Evolutionary conservation across 1,139 yeast species (phyloP).

Genomic region (Entelexis sorbosivorans): DNA sequence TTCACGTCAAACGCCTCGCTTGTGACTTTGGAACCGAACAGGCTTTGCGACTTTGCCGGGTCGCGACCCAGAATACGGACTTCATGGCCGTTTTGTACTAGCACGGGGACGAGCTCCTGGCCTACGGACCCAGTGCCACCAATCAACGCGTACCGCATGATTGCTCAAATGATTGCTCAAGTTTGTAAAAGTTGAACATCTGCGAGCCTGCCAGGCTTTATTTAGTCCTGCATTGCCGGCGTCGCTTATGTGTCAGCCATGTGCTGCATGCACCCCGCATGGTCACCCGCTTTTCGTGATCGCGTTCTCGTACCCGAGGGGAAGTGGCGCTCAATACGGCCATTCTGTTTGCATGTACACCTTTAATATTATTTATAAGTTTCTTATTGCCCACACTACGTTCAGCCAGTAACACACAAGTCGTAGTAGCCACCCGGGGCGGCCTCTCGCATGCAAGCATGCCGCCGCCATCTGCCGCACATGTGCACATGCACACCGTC

Average conservation of each 20-base stretch:
- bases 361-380: too few species aligned
- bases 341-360: too few species aligned
- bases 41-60: not conserved
- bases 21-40: not conserved
- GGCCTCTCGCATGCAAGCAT: too few species aligned
- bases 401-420: too few species aligned
- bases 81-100: not conserved
- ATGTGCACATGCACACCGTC: too few species aligned
- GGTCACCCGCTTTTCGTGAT: not conserved
- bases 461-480: too few species aligned
- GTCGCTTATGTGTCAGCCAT: not conserved
- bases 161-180: not conserved
- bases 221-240: not conserved
- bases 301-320: not conserved
- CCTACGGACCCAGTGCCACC: not conserved
- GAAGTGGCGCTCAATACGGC: too few species aligned
- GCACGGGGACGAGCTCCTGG: not conserved
- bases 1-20: not conserved
- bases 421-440: too few species aligned
- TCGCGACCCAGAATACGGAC: not conserved
- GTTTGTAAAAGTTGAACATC: too few species aligned
- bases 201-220: too few species aligned
- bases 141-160: not conserved
- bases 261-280: not conserved
- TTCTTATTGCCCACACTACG: too few species aligned